These are phyloP conservation scores for Hirschfeldia incana DNA, from an alignment of 345 rosid genomes.

Conservation along the genomic window DNA sequence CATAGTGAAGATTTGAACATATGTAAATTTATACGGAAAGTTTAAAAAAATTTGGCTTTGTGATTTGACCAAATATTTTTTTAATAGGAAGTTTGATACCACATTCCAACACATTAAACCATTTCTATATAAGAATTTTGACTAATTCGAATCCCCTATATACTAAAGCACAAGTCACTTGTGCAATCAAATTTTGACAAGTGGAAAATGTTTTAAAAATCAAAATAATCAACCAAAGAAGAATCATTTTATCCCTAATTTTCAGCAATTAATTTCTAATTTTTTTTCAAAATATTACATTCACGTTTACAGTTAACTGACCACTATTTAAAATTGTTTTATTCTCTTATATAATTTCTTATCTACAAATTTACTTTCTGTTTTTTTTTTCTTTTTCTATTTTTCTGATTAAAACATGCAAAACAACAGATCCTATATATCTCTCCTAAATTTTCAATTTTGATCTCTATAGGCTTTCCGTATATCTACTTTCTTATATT, in stretches of 20 bases:
- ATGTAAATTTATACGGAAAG: no score
- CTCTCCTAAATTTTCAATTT: background rate
- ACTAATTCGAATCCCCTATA: background rate
- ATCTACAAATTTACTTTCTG: background rate
- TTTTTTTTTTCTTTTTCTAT: background rate
- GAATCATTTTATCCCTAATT: background rate
- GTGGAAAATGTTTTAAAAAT: no score
- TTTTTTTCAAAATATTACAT: no score
- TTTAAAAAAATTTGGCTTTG: background rate
- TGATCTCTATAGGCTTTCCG: background rate
- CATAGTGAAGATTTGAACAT: background rate
- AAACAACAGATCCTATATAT: background rate
- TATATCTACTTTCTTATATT: background rate
- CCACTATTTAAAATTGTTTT: background rate
- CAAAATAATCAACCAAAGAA: no score
- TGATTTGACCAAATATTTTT: background rate
- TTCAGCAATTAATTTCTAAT: no score
- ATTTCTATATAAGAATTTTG: background rate
- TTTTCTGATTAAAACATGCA: background rate
- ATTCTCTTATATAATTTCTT: no score
- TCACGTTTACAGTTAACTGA: background rate
- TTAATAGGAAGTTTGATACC: background rate
- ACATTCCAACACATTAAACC: background rate
- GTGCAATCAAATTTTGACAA: no score
- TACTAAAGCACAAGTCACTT: no score